A percentile compares a stretch with the other conserved stretches of the same genome.
Evolutionary conservation across 108 stramenopile species (phyloP).

Genomic region (Schizochytrium sp.): DNA sequence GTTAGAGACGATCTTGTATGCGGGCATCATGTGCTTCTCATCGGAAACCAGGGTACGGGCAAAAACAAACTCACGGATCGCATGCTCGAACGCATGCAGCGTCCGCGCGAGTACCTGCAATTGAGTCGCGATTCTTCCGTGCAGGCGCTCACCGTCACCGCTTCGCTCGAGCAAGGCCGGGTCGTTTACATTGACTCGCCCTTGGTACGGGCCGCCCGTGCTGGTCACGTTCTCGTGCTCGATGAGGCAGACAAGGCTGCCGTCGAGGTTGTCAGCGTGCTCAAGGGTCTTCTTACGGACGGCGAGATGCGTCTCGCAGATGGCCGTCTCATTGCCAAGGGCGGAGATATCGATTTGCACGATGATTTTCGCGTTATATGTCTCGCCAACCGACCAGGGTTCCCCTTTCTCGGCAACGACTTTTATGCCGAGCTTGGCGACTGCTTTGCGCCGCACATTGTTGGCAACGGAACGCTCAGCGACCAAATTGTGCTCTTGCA

Average conservation of each 20-base stretch:
- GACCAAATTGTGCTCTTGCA: conserved; percentile 53
- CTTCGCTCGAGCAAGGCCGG: conserved; percentile 62
- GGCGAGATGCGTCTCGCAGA: conserved; percentile 70
- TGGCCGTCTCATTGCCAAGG: conserved; percentile 50
- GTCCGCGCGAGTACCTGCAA: conserved; percentile 80
- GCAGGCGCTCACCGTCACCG: conserved; percentile 48
- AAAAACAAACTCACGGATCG: conserved; percentile 74
- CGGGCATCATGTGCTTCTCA: conserved; percentile 62
- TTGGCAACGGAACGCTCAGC: conserved; percentile 53
- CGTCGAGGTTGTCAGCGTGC: conserved; percentile 65
- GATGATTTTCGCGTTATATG: conserved; percentile 63
- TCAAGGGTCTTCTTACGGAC: conserved; percentile 76
- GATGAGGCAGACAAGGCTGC: conserved; percentile 92
- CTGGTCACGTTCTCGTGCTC: conserved; percentile 63
- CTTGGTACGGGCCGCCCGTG: conserved; percentile 61
- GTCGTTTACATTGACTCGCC: conserved; percentile 68
- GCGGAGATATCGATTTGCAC: conserved; percentile 50
- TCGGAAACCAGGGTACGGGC: conserved; percentile 84
- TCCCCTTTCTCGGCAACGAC: conserved; percentile 80
- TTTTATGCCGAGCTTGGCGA: conserved; percentile 64
- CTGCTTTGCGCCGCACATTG: conserved; percentile 54
- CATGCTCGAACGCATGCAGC: conserved; percentile 47
- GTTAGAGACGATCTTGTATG: conserved; percentile 42
- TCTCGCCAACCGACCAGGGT: conserved; percentile 74
- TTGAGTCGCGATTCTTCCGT: conserved; percentile 81